These are phyloP conservation scores for Butyriboletus loyo DNA, from an alignment of 768 basidiomycete genomes.

Conservation along the genomic window DNA sequence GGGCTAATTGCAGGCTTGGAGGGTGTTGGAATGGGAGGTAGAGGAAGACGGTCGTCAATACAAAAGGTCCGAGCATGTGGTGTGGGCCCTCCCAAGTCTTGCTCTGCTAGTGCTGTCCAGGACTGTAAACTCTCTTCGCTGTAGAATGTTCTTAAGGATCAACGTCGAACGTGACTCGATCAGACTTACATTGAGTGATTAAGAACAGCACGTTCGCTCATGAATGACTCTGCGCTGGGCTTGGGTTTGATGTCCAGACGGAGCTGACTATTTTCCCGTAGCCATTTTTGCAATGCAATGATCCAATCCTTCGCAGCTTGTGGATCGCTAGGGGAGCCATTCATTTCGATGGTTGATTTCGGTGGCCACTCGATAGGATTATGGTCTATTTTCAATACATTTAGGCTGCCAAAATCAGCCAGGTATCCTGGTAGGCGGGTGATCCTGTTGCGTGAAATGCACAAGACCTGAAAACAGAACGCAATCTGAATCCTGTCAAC, in stretches of 20 bases:
- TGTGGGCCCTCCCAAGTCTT: constrained; percentile 37
- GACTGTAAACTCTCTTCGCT: constrained; percentile 43
- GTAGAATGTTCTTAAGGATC: constrained; percentile 5
- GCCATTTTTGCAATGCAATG: constrained; percentile 67
- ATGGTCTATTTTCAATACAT: constrained; percentile 80
- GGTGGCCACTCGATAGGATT: constrained; percentile 97
- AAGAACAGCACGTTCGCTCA: constrained; percentile 38
- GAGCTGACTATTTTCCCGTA: constrained; percentile 48
- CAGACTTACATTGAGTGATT: constrained; percentile 33
- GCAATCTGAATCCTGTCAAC: neutral
- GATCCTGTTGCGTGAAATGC: constrained; percentile 82
- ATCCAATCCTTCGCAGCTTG: constrained; percentile 73
- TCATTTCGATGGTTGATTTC: constrained; percentile 46
- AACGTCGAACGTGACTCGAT: neutral
- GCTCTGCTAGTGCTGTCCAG: constrained; percentile 43
- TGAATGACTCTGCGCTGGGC: constrained; percentile 48
- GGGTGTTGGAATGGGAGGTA: constrained; percentile 26
- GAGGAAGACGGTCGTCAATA: constrained; percentile 54
- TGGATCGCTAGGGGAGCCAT: constrained; percentile 41
- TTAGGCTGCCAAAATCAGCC: constrained; percentile 64
- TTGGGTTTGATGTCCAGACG: constrained; percentile 32
- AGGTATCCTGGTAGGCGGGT: constrained; percentile 77
- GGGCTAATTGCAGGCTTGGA: constrained; percentile 25
- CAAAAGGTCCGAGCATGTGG: constrained; percentile 63
- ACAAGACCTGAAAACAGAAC: constrained; percentile 62